A percentile compares a stretch with the other conserved stretches of the same genome.
Evolutionary conservation across 257 asterid genomes (phyloP).

Genomic region (Datura wrightii): DNA sequence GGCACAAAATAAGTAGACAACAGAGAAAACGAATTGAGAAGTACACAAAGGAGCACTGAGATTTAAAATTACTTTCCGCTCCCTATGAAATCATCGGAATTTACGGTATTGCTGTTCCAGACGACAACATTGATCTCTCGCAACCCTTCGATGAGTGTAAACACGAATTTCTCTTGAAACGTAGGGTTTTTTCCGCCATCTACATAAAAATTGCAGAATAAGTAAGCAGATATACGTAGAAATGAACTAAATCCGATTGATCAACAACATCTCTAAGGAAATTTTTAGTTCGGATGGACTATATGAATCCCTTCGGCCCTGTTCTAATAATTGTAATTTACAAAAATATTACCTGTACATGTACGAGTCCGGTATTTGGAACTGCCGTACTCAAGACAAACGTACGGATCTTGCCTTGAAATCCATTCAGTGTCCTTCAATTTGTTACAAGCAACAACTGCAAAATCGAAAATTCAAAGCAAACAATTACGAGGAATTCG

Average conservation of each 20-base stretch:
- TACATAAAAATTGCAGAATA: constrained; percentile 36
- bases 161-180: constrained; percentile 89
- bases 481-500: neutral
- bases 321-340: neutral
- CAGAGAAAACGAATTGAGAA: neutral
- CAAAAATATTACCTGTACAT: constrained; percentile 63
- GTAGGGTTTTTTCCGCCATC: constrained; percentile 96
- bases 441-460: constrained; percentile 82
- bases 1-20: neutral
- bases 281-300: too few species aligned
- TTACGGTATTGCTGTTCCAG: constrained; percentile 92
- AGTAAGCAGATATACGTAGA: neutral
- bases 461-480: constrained; percentile 8
- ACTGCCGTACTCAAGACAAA: constrained; percentile 78
- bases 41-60: neutral
- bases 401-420: constrained; percentile 99
- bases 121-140: constrained; percentile 69
- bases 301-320: neutral
- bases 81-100: constrained; percentile 83
- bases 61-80: constrained; percentile 70
- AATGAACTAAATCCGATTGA: neutral
- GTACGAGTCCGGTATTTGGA: constrained; percentile 83
- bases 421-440: constrained; percentile 93
- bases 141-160: constrained; percentile 82
- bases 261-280: too few species aligned